phyloP scores from a whole-genome alignment of 805 yeast species.

The Zygotorulaspora florentina region DNA sequence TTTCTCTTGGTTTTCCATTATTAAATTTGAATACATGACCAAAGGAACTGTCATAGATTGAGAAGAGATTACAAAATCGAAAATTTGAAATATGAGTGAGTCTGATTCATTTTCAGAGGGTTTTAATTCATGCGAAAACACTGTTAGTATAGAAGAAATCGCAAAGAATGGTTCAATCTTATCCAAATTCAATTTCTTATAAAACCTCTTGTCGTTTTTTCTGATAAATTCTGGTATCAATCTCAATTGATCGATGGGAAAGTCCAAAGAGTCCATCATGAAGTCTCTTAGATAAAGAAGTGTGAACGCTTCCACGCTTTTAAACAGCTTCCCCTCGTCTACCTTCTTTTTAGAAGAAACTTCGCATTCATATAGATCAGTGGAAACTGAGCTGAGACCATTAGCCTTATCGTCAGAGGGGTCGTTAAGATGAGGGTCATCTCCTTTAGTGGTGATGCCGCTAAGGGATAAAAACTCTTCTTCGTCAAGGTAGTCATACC shows the following conservation, averaged over 20 bases:
- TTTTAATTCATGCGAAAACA: conserved; percentile 68
- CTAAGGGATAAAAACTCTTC: conserved; percentile 14
- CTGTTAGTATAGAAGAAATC: conserved; percentile 70
- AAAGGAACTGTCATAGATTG: conserved; percentile 51
- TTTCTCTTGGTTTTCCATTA: conserved; percentile 43
- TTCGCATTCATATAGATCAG: conserved; percentile 13
- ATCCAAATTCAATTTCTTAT: conserved; percentile 32
- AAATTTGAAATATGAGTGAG: conserved; percentile 49
- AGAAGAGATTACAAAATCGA: conserved; percentile 64
- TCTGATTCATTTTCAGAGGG: conserved; percentile 30
- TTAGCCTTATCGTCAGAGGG: conserved; percentile 9
- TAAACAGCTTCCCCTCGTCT: conserved; percentile 35
- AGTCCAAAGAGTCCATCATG: conserved; percentile 66
- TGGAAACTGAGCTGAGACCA: conserved; percentile 17
- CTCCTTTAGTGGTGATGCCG: conserved; percentile 22
- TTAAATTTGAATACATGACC: conserved; percentile 57
- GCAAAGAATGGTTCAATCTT: conserved; percentile 61
- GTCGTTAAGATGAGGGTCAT: conserved; percentile 2
- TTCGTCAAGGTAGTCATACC: conserved; percentile 5
- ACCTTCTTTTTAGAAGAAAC: conserved; percentile 7
- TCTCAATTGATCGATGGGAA: conserved; percentile 60
- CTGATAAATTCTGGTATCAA: conserved; percentile 62
- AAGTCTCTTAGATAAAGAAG: conserved; percentile 71
- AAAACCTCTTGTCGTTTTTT: conserved; percentile 44
- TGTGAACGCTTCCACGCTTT: conserved; percentile 52